Evolutionary conservation across 2,329 filamentous ascomycete species (phyloP).

Genomic region (Talaromyces marneffei): DNA sequence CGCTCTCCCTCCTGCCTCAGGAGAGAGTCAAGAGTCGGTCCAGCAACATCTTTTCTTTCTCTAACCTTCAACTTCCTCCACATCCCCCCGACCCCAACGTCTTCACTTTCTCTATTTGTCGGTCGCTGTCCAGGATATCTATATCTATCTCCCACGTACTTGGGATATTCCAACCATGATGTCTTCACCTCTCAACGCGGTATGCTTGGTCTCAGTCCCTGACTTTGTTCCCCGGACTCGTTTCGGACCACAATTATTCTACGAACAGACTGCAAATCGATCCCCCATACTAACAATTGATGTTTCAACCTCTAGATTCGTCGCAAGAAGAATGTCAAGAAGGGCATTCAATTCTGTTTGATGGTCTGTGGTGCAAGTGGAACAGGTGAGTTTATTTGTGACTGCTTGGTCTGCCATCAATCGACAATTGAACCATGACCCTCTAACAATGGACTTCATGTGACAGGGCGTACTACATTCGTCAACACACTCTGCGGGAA

Average conservation of each 20-base stretch:
- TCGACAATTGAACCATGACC: not conserved
- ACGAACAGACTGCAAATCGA: not conserved
- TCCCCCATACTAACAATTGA: not conserved
- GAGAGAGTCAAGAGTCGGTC: slow-evolving; percentile 14
- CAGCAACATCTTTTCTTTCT: slow-evolving; percentile 14
- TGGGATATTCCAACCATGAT: slow-evolving; percentile 25
- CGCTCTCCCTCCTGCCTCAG: slow-evolving; percentile 13
- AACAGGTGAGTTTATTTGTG: slow-evolving; percentile 62
- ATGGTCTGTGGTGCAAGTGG: slow-evolving; percentile 99
- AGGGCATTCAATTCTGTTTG: slow-evolving; percentile 99
- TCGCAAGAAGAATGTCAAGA: slow-evolving; percentile 99
- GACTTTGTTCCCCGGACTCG: slow-evolving; percentile 17
- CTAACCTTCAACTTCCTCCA: slow-evolving; percentile 20
- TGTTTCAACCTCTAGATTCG: slow-evolving; percentile 64
- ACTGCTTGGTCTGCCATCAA: not conserved
- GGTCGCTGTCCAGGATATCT: not conserved
- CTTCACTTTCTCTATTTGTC: slow-evolving; percentile 17
- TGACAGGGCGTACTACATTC: slow-evolving; percentile 86
- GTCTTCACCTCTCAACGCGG: slow-evolving; percentile 50
- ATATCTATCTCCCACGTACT: not conserved
- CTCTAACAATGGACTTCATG: not conserved
- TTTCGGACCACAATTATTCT: not conserved
- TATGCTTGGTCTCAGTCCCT: slow-evolving; percentile 36
- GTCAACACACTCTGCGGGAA: slow-evolving; percentile 99
- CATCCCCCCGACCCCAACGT: slow-evolving; percentile 1